Evolutionary conservation across 1,139 yeast species (phyloP).

Genomic region (Magnusiomyces sp.): DNA sequence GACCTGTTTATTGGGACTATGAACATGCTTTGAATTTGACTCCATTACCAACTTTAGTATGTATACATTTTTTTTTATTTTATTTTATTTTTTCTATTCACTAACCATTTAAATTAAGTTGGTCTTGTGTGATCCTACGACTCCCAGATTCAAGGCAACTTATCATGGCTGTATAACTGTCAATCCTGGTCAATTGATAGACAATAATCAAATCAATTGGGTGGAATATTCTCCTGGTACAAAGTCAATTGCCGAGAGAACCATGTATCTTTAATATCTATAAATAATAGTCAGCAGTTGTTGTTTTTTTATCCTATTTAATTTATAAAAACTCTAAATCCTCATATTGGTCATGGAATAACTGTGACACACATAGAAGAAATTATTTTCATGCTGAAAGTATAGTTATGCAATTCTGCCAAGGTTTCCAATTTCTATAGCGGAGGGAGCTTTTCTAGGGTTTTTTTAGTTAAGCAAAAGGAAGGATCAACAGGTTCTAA

Average conservation of each 20-base stretch:
- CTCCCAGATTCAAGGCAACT: conserved; percentile 64
- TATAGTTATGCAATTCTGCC: too few relatives aligned
- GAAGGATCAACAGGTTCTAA: conserved; percentile 68
- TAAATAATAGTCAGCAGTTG: neutral
- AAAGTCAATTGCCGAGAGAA: conserved; percentile 29
- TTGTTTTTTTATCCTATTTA: too few relatives aligned
- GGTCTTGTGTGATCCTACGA: conserved; percentile 57
- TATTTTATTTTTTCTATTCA: neutral
- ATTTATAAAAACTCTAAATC: too few relatives aligned
- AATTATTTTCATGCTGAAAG: too few relatives aligned
- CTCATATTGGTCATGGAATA: too few relatives aligned
- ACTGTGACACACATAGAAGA: too few relatives aligned
- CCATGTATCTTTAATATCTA: conserved; percentile 10
- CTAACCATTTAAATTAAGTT: conserved; percentile 10
- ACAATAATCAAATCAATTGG: conserved; percentile 46
- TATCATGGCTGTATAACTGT: conserved; percentile 77
- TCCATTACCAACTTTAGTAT: conserved; percentile 53
- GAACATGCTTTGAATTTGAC: conserved; percentile 62
- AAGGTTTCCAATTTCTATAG: neutral
- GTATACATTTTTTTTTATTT: neutral
- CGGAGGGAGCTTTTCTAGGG: conserved; percentile 1
- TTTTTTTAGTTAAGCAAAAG: conserved; percentile 62
- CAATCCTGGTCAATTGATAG: conserved; percentile 56
- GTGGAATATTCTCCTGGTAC: conserved; percentile 59
- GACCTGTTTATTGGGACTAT: conserved; percentile 61